A percentile compares a stretch with the other conserved stretches of the same genome.
Evolutionary conservation across 1,284 basidiomycete genomes (phyloP).

Genomic region (Ganoderma lucidum): DNA sequence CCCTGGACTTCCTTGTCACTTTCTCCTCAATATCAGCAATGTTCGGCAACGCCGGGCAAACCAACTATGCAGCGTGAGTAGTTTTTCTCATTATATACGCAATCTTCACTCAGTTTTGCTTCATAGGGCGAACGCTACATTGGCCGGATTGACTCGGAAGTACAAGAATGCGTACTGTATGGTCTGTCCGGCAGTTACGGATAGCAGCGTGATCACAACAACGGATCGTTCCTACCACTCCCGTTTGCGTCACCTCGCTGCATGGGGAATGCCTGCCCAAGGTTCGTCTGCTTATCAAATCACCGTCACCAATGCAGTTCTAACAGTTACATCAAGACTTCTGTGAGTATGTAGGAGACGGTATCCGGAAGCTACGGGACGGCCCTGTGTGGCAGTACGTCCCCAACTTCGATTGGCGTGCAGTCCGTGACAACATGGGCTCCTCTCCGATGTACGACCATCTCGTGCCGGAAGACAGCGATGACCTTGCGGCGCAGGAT

Average conservation of each 20-base stretch:
- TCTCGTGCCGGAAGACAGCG: constrained; percentile 25
- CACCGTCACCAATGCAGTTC: neutral
- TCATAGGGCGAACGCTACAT: constrained; percentile 46
- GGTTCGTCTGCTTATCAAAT: neutral
- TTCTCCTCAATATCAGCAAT: constrained; percentile 47
- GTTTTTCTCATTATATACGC: neutral
- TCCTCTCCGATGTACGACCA: constrained; percentile 36
- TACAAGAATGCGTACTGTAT: constrained; percentile 48
- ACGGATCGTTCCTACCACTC: constrained; percentile 22
- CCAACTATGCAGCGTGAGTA: constrained; percentile 49
- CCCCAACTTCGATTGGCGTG: constrained; percentile 43
- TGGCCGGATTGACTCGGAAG: constrained; percentile 41
- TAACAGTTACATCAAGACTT: constrained; percentile 34
- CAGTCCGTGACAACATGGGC: constrained; percentile 34
- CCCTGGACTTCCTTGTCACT: constrained; percentile 47
- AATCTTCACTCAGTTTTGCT: constrained; percentile 1
- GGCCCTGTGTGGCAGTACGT: constrained; percentile 40
- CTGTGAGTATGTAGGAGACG: constrained; percentile 42
- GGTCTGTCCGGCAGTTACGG: constrained; percentile 45
- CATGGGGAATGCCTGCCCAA: constrained; percentile 41
- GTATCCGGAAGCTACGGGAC: constrained; percentile 33
- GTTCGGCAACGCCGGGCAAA: constrained; percentile 50
- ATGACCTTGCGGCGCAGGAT: constrained; percentile 1
- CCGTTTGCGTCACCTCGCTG: constrained; percentile 30
- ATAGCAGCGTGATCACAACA: constrained; percentile 32